Evolutionary conservation across 2,329 filamentous ascomycete genomes (phyloP).

Genomic region (Didymella lethalis): DNA sequence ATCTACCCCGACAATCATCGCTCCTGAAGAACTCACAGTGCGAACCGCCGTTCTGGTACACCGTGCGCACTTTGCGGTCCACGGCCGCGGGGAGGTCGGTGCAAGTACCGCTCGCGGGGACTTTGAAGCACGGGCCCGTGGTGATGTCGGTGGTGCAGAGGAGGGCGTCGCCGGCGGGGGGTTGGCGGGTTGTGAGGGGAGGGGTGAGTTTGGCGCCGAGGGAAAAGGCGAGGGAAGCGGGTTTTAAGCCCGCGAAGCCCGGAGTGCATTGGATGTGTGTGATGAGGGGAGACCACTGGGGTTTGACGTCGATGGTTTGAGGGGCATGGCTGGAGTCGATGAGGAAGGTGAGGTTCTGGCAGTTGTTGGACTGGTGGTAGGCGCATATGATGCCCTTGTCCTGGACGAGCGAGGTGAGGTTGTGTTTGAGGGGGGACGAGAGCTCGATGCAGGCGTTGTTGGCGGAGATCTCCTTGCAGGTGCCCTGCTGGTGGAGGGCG

Average conservation of each 20-base stretch:
- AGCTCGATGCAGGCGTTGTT: not conserved
- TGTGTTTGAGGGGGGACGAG: no score
- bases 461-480: not conserved
- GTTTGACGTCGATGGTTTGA: no score
- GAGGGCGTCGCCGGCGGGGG: not conserved
- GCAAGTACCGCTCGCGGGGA: not conserved
- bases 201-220: not conserved
- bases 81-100: not conserved
- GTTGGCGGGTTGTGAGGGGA: not conserved
- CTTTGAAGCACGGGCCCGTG: not conserved
- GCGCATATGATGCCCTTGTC: not conserved
- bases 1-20: not conserved
- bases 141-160: not conserved
- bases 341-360: no score
- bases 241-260: not conserved
- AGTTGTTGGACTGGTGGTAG: not conserved
- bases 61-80: not conserved
- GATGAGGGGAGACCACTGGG: not conserved
- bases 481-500: not conserved
- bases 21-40: constrained; percentile 1
- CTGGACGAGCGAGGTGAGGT: not conserved
- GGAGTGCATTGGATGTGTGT: not conserved
- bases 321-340: no score
- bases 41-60: constrained; percentile 3
- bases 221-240: not conserved